Base-by-base conservation (phyloP, 768 basidiomycete genomes). In the Lactarius tabidus region DNA sequence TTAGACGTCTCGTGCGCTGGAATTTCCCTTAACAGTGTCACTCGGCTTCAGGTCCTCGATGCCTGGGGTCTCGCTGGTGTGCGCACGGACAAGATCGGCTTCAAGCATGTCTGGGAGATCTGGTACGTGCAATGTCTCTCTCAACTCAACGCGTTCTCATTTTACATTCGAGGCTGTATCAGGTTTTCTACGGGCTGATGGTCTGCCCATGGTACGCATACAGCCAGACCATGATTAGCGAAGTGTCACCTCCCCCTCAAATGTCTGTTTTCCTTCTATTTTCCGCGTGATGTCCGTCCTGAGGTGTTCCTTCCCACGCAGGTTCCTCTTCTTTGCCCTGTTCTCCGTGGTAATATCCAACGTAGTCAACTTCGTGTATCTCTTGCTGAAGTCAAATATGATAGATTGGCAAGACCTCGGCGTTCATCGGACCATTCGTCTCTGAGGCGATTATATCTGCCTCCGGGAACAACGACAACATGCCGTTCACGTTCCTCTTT, bases 71-170 rank as follows among this genome's bases (percentile, higher is more conserved):
- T 91, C 29, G 84, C 88, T 68, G 89, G 90, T n/a, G 81, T 91
- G 1, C 86, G 86, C 69, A 89, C 88, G 18, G 74, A 84, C 70
- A 85, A 82, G 53, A 87, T 93, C 70, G 90, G 89, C 15, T 91
- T 91, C 77, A 89, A 93, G 74, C 87, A 91, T 71, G 83, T 86
- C 65, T 91, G 90, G 89, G 90, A 91, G 73, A 84, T 89, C 35
- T 89, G 88, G 86, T 85, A 68, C 62, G 75, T 62, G 6, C 26
- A 26, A 8, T 41, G 39, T 55, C 12, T 43, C n/a, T 48, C 35
- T 39, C 26, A 31, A 31, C 17, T 20, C 0, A 36, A 45, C 29
- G 48, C 20, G 38, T 15, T 15, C 38, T 62, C n/a, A 57, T 65
- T 29, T 26, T 6, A 9, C 36, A 31, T 26, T 41, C 1, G 62